Base-by-base conservation (phyloP, 2,329 filamentous ascomycete species). In the Phialocephala sp. region DNA sequence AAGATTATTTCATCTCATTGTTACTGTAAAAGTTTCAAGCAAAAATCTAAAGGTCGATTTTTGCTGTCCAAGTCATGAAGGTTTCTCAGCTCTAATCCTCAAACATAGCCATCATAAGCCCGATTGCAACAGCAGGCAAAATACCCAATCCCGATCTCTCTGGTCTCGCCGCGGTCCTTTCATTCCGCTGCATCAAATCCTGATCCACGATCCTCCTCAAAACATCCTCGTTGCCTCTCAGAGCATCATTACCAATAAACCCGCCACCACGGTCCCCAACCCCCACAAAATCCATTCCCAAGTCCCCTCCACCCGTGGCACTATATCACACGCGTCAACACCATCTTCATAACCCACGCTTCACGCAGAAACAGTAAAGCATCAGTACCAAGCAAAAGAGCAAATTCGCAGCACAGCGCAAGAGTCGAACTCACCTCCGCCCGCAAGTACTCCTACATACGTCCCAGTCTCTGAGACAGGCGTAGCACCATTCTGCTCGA, bases 401-500 rank as follows among this genome's bases (percentile, higher is more conserved):
- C 20, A n/a, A 14, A 59, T 11, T n/a, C 15, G 20, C 20, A 59
- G 41, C 24, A 27, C 15, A 45, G 43, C 22, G 24, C 32, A n/a
- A 32, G 50, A 35, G 50, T 12, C 24, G 24, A 35, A 61, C 59
- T 61, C 20, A 61, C 59, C 45, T 37, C 52, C 68, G 64, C 8
- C 62, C 58, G 63, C 69, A 72, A 54, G 64, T 66, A 64, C 63
- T 66, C 8, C 62, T 66, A 65, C 70, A 72, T 4, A 58, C 45
- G 14, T 43, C 58, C 71, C 70, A 72, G 18, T 71, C 66, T 32
- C 66, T 61, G 50, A 66, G 60, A 67, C 73, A 76, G 20, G 63
- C 69, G 65, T 73, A 76, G 60, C 73, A 76, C 71, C 72, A 75
- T 24, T 74, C 66, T 18, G 63, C 57, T 20, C 67, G 50, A 68